Percentiles rank a stretch among this genome's conserved stretches.
These are phyloP conservation scores for Stachybotrys chlorohalonatus DNA, from an alignment of 2,329 filamentous ascomycete genomes.

Conservation along the genomic window DNA sequence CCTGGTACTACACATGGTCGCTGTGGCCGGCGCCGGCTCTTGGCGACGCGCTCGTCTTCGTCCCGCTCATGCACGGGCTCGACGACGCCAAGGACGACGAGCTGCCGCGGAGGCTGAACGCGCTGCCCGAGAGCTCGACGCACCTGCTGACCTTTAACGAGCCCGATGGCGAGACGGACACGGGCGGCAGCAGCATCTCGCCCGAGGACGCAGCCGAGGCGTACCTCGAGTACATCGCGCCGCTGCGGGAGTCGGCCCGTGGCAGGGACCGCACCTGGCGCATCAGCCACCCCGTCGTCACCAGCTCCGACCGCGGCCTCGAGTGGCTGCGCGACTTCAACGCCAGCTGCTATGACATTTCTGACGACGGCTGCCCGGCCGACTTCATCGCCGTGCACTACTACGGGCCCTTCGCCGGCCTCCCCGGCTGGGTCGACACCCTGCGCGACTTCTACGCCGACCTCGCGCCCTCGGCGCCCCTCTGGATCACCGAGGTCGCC, in stretches of 20 bases:
- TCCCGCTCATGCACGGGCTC: constrained; percentile 28
- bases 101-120: constrained; percentile 14
- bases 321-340: constrained; percentile 31
- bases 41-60: constrained; percentile 19
- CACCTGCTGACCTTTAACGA: constrained; percentile 32
- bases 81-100: constrained; percentile 19
- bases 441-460: constrained; percentile 25
- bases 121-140: constrained; percentile 22
- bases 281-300: constrained; percentile 31
- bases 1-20: constrained; percentile 36
- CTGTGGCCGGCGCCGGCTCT: constrained; percentile 16
- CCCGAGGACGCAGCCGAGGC: constrained; percentile 27
- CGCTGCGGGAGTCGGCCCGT: constrained; percentile 15
- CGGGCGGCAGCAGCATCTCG: constrained; percentile 27
- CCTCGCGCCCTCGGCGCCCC: constrained; percentile 8
- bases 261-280: constrained; percentile 18
- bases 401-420: constrained; percentile 27
- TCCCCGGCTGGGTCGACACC: constrained; percentile 24
- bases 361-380: constrained; percentile 25
- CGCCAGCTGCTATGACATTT: constrained; percentile 27
- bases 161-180: constrained; percentile 28
- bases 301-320: constrained; percentile 26
- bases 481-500: constrained; percentile 32
- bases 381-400: constrained; percentile 33
- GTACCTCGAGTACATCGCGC: constrained; percentile 26